Base-by-base conservation (phyloP, 2,329 filamentous ascomycete genomes). In the Microsporum ferrugineum region DNA sequence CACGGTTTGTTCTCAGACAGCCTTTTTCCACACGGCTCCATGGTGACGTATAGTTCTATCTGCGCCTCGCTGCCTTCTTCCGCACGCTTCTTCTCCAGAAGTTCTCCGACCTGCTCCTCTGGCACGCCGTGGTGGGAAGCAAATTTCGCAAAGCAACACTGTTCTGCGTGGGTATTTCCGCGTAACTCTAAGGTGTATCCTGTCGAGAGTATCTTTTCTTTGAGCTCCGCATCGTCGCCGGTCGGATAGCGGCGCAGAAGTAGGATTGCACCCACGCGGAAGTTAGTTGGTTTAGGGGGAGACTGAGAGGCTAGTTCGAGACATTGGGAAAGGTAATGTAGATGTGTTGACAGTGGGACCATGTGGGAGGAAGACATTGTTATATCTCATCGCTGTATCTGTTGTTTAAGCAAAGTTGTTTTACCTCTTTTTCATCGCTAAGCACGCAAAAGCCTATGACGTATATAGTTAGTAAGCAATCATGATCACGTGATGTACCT, bases 101-200 rank as follows among this genome's bases (percentile, higher is more conserved):
- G 72, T 8, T 68, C 64, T 1, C 65, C 65, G 3, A 76, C 67
- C 10, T 67, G 61, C 2, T 76, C 75, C 3, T 76, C 73, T 4
- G 69, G 55, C 8, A 74, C 66, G 4, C 63, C 64, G 57, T 77
- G 71, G 0, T 66, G 67, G 6, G 71, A 68, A 1, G 74, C 75
- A 56, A 73, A 76, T 65, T 99, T 97, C 57, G 86, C 75, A 61
- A 99, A 81, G 70, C 90, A 95, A 73, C 88, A 92, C 76, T 99
- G 91, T 72, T 99, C 94, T 2, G 94, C 94, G 71, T 99, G 94
- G 0, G 94, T 97, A 76, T 99, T 99, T 47, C 92, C 94, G 0
- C 85, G 81, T 2, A 91, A 84, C 74, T 99, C 92, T 62, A 96
- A 81, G 0, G 94, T 96, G 76, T 92, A 97, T 60, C 94, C 92